A percentile compares a stretch with the other conserved stretches of the same genome.
These are phyloP conservation scores for Flaveria trinervia DNA, from an alignment of 129 eudicot genomes.

Conservation along the genomic window DNA sequence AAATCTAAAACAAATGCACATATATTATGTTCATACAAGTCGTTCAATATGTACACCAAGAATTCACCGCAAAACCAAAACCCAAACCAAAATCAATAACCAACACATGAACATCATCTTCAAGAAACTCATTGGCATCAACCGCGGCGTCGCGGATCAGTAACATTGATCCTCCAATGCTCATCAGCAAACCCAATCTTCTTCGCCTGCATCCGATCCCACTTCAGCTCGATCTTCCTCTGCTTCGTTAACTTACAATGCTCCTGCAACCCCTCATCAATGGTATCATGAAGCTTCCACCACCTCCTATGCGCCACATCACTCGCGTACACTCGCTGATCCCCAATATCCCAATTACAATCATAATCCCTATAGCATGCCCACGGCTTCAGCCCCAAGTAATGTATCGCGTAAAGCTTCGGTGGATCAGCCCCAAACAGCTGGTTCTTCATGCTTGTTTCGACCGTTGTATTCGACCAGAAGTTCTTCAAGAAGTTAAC, in stretches of 20 bases:
- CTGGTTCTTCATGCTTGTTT: conserved; percentile 67
- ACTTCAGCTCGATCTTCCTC: conserved; percentile 66
- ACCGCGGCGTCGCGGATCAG: conserved; percentile 60
- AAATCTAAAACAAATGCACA: background rate
- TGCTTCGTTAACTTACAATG: conserved; percentile 55
- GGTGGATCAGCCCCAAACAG: conserved; percentile 86
- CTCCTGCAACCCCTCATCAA: conserved; percentile 56
- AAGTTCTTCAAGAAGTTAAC: conserved; percentile 81
- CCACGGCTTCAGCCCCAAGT: conserved; percentile 94
- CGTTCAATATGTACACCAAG: conserved; percentile 38
- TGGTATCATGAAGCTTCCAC: conserved; percentile 83
- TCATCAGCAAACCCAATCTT: conserved; percentile 47
- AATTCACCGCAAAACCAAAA: conserved; percentile 22
- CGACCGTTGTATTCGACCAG: conserved; percentile 71
- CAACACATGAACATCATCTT: background rate
- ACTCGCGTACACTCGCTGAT: conserved; percentile 75
- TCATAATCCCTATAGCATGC: conserved; percentile 81
- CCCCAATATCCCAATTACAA: conserved; percentile 76
- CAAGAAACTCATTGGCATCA: conserved; percentile 23
- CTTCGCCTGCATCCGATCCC: conserved; percentile 64
- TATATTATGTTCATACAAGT: conserved; percentile 32
- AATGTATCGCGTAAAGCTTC: conserved; percentile 71
- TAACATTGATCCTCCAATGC: conserved; percentile 81
- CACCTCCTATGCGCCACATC: conserved; percentile 75
- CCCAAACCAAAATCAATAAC: conserved; percentile 20